Conservation (phyloP, 192 early-diverging fungal genomes). For the Linnemannia zychae region DNA sequence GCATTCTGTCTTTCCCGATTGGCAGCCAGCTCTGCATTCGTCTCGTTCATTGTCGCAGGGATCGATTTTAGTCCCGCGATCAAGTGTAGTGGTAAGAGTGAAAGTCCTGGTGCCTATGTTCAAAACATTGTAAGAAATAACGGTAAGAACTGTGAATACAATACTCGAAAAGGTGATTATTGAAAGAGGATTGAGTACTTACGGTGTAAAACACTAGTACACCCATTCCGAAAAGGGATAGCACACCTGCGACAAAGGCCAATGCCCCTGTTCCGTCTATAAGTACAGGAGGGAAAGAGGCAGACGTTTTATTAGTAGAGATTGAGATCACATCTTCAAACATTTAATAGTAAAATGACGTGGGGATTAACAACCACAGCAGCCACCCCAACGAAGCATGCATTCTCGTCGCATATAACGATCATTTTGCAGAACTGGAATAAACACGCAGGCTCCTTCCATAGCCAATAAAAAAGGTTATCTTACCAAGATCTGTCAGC, state of each 20-base stretch:
- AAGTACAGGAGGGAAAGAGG: not conserved
- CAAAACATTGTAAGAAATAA: not conserved
- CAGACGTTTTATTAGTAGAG: not conserved
- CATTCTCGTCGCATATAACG: not conserved
- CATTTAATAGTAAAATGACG: constrained; percentile 18
- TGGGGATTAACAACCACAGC: constrained; percentile 15
- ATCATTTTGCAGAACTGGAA: not conserved
- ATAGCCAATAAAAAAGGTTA: not conserved
- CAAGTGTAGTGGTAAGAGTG: constrained; percentile 35
- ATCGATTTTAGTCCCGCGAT: constrained; percentile 40
- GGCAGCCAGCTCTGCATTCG: constrained; percentile 32
- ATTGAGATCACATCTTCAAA: too few species aligned
- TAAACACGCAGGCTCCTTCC: not conserved
- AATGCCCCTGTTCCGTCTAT: constrained; percentile 53
- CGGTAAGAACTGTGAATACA: not conserved
- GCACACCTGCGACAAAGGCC: constrained; percentile 62
- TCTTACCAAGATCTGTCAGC: constrained; percentile 60
- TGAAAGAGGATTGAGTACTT: constrained; percentile 9
- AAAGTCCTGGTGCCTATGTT: constrained; percentile 48
- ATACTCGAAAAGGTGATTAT: not conserved
- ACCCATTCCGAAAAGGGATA: constrained; percentile 64
- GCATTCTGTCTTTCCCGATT: constrained; percentile 42
- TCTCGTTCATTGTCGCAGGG: constrained; percentile 30
- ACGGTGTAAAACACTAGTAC: constrained; percentile 71
- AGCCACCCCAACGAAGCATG: not conserved